Conservation (phyloP, 352 stramenopile species). For the Pythium myriotylum region DNA sequence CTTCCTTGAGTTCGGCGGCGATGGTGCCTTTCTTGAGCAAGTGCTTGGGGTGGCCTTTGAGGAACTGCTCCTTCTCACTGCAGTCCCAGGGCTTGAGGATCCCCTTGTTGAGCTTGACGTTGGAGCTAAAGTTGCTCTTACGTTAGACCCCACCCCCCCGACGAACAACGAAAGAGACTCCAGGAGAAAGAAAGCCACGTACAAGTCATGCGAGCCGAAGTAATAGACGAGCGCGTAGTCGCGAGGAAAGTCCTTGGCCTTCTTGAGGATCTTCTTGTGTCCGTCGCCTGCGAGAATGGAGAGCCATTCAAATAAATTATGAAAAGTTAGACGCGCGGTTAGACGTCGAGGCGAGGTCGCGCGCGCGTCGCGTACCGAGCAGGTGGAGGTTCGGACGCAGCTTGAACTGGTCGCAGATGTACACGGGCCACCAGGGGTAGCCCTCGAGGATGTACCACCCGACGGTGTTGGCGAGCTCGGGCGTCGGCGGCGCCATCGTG, state of each 20-base stretch:
- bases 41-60: conserved; percentile 72
- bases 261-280: conserved; percentile 70
- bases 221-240: conserved; percentile 85
- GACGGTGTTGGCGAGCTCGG: conserved; percentile 54
- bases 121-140: conserved; percentile 36
- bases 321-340: conserved; percentile 3
- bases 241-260: conserved; percentile 69
- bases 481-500: conserved; percentile 5
- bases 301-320: too few relatives aligned
- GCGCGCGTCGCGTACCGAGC: conserved; percentile 63
- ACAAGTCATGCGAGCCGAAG: conserved; percentile 86
- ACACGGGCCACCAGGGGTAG: conserved; percentile 87
- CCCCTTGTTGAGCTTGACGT: conserved; percentile 64
- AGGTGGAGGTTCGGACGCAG: conserved; percentile 65
- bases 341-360: too few relatives aligned
- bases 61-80: conserved; percentile 59
- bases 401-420: conserved; percentile 81
- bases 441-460: conserved; percentile 87
- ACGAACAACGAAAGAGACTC: not conserved
- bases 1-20: conserved; percentile 47
- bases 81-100: conserved; percentile 78
- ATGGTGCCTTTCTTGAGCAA: conserved; percentile 66
- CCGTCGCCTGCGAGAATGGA: conserved; percentile 44
- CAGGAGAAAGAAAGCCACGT: conserved; percentile 26
- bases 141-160: not conserved